Conservation (phyloP, 192 early-diverging fungal species). For the Gryganskiella cystojenkinii region DNA sequence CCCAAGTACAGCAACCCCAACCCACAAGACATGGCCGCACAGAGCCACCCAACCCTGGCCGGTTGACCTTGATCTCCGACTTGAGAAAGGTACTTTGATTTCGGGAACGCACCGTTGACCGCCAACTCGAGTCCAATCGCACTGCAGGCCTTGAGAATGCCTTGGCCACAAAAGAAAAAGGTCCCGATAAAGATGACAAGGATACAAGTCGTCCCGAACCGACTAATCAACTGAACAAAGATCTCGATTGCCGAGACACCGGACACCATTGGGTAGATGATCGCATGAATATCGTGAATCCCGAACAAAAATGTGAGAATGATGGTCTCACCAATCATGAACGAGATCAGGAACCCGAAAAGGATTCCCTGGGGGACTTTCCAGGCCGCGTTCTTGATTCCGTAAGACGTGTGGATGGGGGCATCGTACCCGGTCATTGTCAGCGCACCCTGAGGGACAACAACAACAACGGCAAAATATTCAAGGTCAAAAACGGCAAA, state of each 20-base stretch:
- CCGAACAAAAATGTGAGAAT: conserved; percentile 34
- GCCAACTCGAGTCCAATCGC: conserved; percentile 34
- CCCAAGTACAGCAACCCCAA: conserved; percentile 25
- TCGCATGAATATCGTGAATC: conserved; percentile 5
- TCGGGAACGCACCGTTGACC: conserved; percentile 21
- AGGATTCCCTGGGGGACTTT: conserved; percentile 27
- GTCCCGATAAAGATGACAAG: conserved; percentile 26
- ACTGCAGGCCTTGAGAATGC: conserved; percentile 22
- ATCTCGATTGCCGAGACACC: conserved; percentile 22
- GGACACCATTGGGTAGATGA: conserved; percentile 24
- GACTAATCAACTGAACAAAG: conserved; percentile 23
- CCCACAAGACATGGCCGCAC: conserved; percentile 13
- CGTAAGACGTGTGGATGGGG: conserved; percentile 36
- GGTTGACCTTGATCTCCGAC: conserved; percentile 20
- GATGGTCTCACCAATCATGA: conserved; percentile 18
- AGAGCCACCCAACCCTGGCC: conserved; percentile 30
- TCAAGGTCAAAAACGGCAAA: not conserved
- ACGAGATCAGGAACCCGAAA: conserved; percentile 22
- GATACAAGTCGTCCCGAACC: conserved; percentile 16
- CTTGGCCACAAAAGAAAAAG: conserved; percentile 48
- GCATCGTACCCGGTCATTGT: conserved; percentile 37
- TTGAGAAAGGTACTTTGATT: conserved; percentile 21
- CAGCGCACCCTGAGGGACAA: conserved; percentile 20
- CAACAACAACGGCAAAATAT: not conserved
- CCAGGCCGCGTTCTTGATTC: conserved; percentile 25